Base-by-base conservation (phyloP, 805 yeast species). In the Cyberlindnera misumaiensis region DNA sequence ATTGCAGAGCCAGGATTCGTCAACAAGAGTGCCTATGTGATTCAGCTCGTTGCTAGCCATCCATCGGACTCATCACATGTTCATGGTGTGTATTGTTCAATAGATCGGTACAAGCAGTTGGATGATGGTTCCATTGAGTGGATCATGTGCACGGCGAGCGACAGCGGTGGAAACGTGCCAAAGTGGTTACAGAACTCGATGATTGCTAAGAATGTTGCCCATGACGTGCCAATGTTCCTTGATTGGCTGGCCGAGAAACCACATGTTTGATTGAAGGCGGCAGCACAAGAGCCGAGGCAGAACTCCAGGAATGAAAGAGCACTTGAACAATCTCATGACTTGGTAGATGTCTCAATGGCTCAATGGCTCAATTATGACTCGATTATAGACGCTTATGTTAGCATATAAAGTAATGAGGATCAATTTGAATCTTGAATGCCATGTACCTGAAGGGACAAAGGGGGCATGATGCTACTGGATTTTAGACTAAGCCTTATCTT, bases 161-260 rank as follows among this genome's bases (percentile, higher is more conserved):
- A 66, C 44, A 63, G 67, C 16, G 67, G 67, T 28, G 71, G 71
- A 1, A 52, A 54, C 34, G 59, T 66, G 5, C 70, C 70, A 7
- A 55, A 59, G 35, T 63, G 63, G 60, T 20, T 66, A 12, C 71
- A 66, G 40, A 62, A 62, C 44, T 47, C 63, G 10, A 60, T 62
- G 43, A 62, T 65, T 34, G 60, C 65, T 7, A 63, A 62, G 39
- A 58, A 63, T 16, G 63, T 66, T 11, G 53, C 63, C 16, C 52
- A 57, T 12, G 71, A 66, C 43, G 68, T 66, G 2, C 68, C 69
- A 4, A 50, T 52, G 11, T 57, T 65, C 36, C 42, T 64, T 11
- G 48, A 51, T 30, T 59, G 57, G 57, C 18, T 52, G 17, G 33
- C 36, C 14, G 38, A 30, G 13, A 36, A 43, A 39, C 24, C 24